Percentiles rank a stretch among this genome's conserved stretches.
These are phyloP conservation scores for Teratosphaeria destructans DNA, from an alignment of 2,329 filamentous ascomycete genomes.

Conservation along the genomic window DNA sequence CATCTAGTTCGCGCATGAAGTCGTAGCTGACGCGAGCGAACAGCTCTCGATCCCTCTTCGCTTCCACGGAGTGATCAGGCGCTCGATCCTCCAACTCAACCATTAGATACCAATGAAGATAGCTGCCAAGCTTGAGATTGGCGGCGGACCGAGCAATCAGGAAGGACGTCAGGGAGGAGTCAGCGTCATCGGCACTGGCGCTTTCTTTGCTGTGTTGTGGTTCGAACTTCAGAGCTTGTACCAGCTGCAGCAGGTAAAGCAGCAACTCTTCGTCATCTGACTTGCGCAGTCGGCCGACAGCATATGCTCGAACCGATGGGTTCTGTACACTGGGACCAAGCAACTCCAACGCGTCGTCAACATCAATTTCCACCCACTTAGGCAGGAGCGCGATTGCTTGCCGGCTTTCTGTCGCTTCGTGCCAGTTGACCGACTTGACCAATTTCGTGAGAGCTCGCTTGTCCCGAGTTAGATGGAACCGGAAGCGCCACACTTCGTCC, in stretches of 20 bases:
- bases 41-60: conserved; percentile 63
- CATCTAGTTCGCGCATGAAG: conserved; percentile 82
- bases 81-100: conserved; percentile 77
- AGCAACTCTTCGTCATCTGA: conserved; percentile 86
- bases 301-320: conserved; percentile 77
- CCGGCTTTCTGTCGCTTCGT: conserved; percentile 69
- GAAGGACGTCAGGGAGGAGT: conserved; percentile 82
- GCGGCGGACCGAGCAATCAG: conserved; percentile 77
- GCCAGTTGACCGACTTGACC: conserved; percentile 95
- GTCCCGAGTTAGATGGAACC: conserved; percentile 85
- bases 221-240: conserved; percentile 93
- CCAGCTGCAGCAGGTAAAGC: conserved; percentile 83
- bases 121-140: conserved; percentile 87
- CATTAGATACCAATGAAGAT: conserved; percentile 97
- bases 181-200: conserved; percentile 38
- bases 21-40: conserved; percentile 92
- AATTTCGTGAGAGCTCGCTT: conserved; percentile 86
- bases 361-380: conserved; percentile 93
- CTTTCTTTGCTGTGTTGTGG: conserved; percentile 44
- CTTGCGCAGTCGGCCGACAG: conserved; percentile 82
- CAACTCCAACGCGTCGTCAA: conserved; percentile 90
- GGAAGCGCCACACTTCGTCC: conserved; percentile 93
- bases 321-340: conserved; percentile 90
- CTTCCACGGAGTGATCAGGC: conserved; percentile 47
- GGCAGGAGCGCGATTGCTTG: conserved; percentile 83